Evolutionary conservation across 331 rosid species (phyloP), one percentile per base, ranked within the genome.

Genomic region (Cydonia oblonga): DNA sequence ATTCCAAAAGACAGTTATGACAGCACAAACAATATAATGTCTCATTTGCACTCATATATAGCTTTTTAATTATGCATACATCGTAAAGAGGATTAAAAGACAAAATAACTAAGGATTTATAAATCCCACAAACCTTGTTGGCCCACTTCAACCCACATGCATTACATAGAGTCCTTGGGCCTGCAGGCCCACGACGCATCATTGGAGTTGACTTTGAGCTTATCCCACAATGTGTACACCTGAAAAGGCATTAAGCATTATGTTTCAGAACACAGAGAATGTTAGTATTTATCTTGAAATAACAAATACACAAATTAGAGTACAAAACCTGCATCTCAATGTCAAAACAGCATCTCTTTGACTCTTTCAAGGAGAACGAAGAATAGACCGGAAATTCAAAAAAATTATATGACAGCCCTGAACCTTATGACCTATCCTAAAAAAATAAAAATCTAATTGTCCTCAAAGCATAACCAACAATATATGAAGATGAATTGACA

Each of bases 81-180:
- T 40, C 0, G 1, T 5, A 26, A 60, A 20, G 9, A 32, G 63
- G n/a, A 33, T 24, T 14, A 75, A 38, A 60, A 38, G 28, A 33
- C 22, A 38, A 51, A 29, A 38, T 51, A 28, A 23, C 15, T 42
- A 59, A 56, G 29, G 28, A 29, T 30, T 73, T 68, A 26, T 57
- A 75, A 74, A 76, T 54, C 38, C 26, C 6, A 69, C 83, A 60
- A 53, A 85, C 89, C 89, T 79, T 85, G 69, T 85, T 85, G n/a
- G 89, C 89, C 89, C 89, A 85, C 69, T 82, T 82, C 42, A 85
- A 83, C 72, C 89, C 89, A 28, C 89, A 85, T 30, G 89, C 89
- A 59, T 85, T 85, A 69, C 89, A 85, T 38, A 85, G 57, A 25
- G 86, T 82, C 80, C 85, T 82, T 4, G 89, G 86, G 53, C 89